Evolutionary conservation across 163 green algal species (phyloP), one percentile per base, ranked within the genome.

Genomic region (Chlorella variabilis): DNA sequence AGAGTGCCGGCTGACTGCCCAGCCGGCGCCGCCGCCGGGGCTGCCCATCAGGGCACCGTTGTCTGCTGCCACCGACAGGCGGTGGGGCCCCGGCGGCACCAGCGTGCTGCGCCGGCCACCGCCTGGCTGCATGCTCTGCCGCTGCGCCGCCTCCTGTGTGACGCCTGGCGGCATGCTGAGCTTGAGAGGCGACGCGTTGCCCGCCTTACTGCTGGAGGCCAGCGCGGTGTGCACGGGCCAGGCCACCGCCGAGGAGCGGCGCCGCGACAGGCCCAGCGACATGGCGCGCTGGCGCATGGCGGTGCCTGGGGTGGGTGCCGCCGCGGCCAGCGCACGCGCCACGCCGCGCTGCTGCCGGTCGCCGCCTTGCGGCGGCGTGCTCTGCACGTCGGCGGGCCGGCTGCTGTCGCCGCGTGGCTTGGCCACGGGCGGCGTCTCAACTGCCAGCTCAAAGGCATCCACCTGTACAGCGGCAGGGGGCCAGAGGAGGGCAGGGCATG

Each of bases 391-490:
- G 2, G 45, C 77, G 23, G 38, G n/a, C 39, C 39, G 45, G 45
- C 18, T 34, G 45, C 6, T 34, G 15, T 33, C 18, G 11, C 69
- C 23, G 4, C 11, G 39, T 9, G 61, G 36, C 21, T 74, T 56
- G 61, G 39, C 34, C 34, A 66, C 51, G 27, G 83, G 77, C 9
- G 75, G 87, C 25, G 84, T 90, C 67, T 93, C 90, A 39, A 86
- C 79, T 2, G 31, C 65, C 23, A 93, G 80, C 25, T 93, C 89
- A 79, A 92, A 91, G 8, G 73, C 84, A 73, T 94, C 89, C 51
- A 94, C 77, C 85, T 93, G 82, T 58, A 83, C n/a, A n/a, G n/a
- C n/a, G n/a, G n/a, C n/a, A n/a, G n/a, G n/a, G n/a, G n/a, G n/a
- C n/a, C n/a, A n/a, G n/a, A n/a, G n/a, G n/a, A n/a, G n/a, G n/a